Evolutionary conservation across 768 basidiomycete genomes (phyloP).

Genomic region (Rhizopogon salebrosus): DNA sequence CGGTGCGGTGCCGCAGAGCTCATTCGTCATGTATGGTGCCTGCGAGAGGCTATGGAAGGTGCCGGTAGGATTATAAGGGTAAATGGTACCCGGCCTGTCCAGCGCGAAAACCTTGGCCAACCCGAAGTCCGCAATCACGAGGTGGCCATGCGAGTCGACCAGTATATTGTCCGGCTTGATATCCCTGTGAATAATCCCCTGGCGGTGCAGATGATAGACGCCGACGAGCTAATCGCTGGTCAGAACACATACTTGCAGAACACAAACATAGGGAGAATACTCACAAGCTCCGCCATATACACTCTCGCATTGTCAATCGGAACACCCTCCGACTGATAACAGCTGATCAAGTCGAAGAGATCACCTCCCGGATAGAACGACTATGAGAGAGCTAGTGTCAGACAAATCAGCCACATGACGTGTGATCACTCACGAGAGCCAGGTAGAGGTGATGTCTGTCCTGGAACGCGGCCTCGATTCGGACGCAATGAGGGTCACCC

Average conservation of each 20-base stretch:
- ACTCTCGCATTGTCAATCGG: conserved; percentile 3
- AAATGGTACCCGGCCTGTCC: not conserved
- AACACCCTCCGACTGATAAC: not conserved
- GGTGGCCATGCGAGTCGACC: conserved; percentile 41
- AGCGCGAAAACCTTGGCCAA: conserved; percentile 34
- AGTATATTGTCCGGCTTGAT: conserved; percentile 67
- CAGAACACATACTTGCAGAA: not conserved
- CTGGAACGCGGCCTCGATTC: conserved; percentile 9
- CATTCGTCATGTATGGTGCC: conserved; percentile 1
- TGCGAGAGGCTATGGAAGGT: not conserved
- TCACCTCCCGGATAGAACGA: conserved; percentile 6
- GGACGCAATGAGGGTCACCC: conserved; percentile 6
- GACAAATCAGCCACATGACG: not conserved
- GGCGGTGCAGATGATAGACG: conserved; percentile 41
- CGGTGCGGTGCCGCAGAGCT: conserved; percentile 6
- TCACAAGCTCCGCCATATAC: conserved; percentile 9
- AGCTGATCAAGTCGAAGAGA: conserved; percentile 1
- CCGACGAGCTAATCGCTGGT: conserved; percentile 20
- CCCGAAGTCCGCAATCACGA: conserved; percentile 61
- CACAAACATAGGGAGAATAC: not conserved
- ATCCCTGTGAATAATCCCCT: conserved; percentile 65
- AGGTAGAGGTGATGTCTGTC: conserved; percentile 8
- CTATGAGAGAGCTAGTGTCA: not conserved
- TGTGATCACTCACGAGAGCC: conserved; percentile 5
- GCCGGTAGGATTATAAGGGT: conserved; percentile 3